Evolutionary conservation across 78 protist genomes (phyloP).

Genomic region (slime mould (Dictyostelium discoideum)): DNA sequence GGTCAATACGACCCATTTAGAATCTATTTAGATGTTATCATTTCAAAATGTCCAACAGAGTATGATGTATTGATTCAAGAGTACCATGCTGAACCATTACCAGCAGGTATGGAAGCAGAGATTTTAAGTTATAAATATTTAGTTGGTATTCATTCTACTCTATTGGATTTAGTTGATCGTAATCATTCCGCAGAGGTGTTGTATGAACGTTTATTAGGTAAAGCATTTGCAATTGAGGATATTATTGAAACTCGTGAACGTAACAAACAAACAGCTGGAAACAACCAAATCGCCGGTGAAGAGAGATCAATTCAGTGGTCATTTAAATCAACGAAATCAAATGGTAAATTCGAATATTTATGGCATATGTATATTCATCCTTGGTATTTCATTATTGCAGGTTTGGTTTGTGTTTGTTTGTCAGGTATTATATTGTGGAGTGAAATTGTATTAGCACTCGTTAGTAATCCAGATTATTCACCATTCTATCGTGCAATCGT

Average conservation of each 20-base stretch:
- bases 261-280: neutral
- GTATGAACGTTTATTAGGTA: conserved; percentile 45
- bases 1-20: conserved; percentile 70
- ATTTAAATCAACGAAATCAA: conserved; percentile 8
- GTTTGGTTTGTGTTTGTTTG: conserved; percentile 23
- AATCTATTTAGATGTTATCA: conserved; percentile 50
- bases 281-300: neutral
- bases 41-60: conserved; percentile 27
- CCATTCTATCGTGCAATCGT: conserved; percentile 37
- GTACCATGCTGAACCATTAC: neutral
- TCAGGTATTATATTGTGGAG: conserved; percentile 48
- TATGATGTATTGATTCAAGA: neutral
- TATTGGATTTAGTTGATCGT: conserved; percentile 29
- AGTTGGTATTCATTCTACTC: conserved; percentile 23
- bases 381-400: neutral
- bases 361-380: conserved; percentile 66
- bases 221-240: conserved; percentile 74
- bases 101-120: neutral
- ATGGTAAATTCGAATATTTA: conserved; percentile 27
- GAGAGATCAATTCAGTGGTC: conserved; percentile 27
- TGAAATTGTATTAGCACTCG: conserved; percentile 24
- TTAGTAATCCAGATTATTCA: neutral
- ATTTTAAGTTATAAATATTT: conserved; percentile 17
- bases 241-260: conserved; percentile 18
- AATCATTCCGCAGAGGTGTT: neutral